Percentiles rank a stretch among this genome's conserved stretches.
Conservation (phyloP, 2,329 filamentous ascomycete species). For the Aspergillus chevalieri region DNA sequence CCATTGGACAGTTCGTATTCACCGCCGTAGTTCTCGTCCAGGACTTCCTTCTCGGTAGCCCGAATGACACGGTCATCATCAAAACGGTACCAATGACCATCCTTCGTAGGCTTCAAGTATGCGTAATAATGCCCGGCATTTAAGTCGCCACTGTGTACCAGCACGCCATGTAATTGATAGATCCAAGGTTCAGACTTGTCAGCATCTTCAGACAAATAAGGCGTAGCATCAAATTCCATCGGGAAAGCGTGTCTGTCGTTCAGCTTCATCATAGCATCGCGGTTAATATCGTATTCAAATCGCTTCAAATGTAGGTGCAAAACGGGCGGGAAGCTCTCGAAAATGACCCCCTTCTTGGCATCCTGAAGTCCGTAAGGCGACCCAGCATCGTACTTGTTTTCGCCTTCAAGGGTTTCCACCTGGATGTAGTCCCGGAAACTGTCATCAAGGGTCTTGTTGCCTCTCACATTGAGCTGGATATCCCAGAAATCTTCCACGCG, state of each 20-base stretch:
- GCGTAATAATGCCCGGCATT: constrained; percentile 99
- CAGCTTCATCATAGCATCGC: constrained; percentile 98
- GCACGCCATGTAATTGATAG: constrained; percentile 88
- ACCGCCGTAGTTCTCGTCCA: constrained; percentile 95
- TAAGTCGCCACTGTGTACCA: constrained; percentile 93
- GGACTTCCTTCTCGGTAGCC: constrained; percentile 79
- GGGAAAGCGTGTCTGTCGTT: constrained; percentile 46
- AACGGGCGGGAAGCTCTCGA: constrained; percentile 89
- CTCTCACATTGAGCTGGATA: constrained; percentile 91
- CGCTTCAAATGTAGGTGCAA: constrained; percentile 92
- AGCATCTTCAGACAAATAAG: constrained; percentile 78
- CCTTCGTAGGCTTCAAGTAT: constrained; percentile 87
- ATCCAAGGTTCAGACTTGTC: constrained; percentile 84
- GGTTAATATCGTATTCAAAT: constrained; percentile 94
- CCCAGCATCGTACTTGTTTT: constrained; percentile 95
- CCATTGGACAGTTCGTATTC: constrained; percentile 63
- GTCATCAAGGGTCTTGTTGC: constrained; percentile 85
- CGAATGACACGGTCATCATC: constrained; percentile 97
- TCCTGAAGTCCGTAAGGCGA: constrained; percentile 90
- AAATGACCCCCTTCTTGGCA: constrained; percentile 95
- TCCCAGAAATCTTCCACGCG: constrained; percentile 98
- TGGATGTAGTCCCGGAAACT: constrained; percentile 96
- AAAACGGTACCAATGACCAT: constrained; percentile 93
- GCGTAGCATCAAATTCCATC: constrained; percentile 57
- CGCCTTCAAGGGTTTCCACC: constrained; percentile 92